Evolutionary conservation across 208 protist genomes (phyloP), one percentile per base, ranked within the genome.

Genomic region (Crithidia bombi): DNA sequence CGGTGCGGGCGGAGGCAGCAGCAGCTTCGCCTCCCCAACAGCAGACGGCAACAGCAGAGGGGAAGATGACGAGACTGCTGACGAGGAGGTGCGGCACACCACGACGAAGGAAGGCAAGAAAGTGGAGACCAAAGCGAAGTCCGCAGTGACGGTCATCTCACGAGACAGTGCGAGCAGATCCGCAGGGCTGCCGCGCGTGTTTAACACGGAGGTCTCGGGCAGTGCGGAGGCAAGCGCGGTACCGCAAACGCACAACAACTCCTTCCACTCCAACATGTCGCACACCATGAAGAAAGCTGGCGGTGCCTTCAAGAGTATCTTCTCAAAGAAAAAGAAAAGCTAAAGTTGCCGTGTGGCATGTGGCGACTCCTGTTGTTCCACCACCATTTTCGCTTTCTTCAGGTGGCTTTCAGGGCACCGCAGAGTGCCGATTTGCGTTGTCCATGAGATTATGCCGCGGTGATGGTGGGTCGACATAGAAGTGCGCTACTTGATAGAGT

Each of bases 241-340:
- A 4, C 9, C 23, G 3, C 59, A 36, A 15, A 38, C 25, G 30
- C 59, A 54, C 44, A 30, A 38, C 17, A 30, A 2, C 17, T 65
- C 44, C 1, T 54, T 65, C 26, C 59, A 51, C 19, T 54, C 44
- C 11, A 51, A 65, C 44, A 32, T 65, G 14, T 54, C 59, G 33
- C 35, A 65, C 30, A 65, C 41, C 15, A 30, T 65, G 44, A 65
- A 65, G 59, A 65, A 65, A 32, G 59, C 59, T 3, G 44, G 59
- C 30, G 44, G 28, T 11, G 43, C 30, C 19, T 65, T 65, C 9
- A 65, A 65, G 32, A 65, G 26, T 41, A 3, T 65, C 21, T 65
- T 65, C 25, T 19, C 9, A 28, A 65, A 65, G 59, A 35, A 23
- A 41, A 51, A 54, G 30, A 65, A 65, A 19, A 51, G 38, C 30